A percentile compares a stretch with the other conserved stretches of the same genome.
phyloP scores from a whole-genome alignment of 2,329 filamentous ascomycete genomes.

The Metarhizium sp. region DNA sequence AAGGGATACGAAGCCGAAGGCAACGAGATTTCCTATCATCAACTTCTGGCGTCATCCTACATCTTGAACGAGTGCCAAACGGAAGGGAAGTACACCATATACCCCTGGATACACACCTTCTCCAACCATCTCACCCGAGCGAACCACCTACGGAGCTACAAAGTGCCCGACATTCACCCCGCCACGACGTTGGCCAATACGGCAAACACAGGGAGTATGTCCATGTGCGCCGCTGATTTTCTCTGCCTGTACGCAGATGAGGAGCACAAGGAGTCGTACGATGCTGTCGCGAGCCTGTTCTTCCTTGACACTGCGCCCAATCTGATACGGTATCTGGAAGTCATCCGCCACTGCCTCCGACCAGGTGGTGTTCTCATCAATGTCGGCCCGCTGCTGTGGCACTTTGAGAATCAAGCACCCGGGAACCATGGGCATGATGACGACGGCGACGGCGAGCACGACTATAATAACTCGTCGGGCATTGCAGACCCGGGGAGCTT shows the following conservation, averaged over 20 bases:
- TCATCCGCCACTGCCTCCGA: constrained; percentile 68
- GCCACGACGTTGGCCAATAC: constrained; percentile 38
- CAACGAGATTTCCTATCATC: constrained; percentile 95
- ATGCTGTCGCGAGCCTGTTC: constrained; percentile 83
- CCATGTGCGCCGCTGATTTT: constrained; percentile 91
- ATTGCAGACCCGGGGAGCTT: constrained; percentile 86
- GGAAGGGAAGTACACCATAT: constrained; percentile 59
- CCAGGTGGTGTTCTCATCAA: constrained; percentile 80
- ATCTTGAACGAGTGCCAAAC: constrained; percentile 58
- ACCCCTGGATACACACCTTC: constrained; percentile 80
- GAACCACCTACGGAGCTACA: constrained; percentile 66
- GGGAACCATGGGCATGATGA: constrained; percentile 45
- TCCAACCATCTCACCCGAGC: constrained; percentile 70
- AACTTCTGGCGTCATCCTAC: constrained; percentile 76
- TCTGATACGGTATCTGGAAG: constrained; percentile 78
- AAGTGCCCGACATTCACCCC: constrained; percentile 74
- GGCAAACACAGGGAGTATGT: constrained; percentile 56
- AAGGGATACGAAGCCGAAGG: constrained; percentile 71
- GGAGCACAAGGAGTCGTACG: constrained; percentile 53
- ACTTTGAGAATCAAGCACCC: constrained; percentile 71
- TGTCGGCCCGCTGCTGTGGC: constrained; percentile 86
- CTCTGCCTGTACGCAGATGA: constrained; percentile 69
- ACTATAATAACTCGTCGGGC: constrained; percentile 44
- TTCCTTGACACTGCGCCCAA: constrained; percentile 98
- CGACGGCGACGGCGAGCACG: constrained; percentile 40